Evolutionary conservation across 2,329 filamentous ascomycete species (phyloP).

Genomic region (Neonectria faginata): DNA sequence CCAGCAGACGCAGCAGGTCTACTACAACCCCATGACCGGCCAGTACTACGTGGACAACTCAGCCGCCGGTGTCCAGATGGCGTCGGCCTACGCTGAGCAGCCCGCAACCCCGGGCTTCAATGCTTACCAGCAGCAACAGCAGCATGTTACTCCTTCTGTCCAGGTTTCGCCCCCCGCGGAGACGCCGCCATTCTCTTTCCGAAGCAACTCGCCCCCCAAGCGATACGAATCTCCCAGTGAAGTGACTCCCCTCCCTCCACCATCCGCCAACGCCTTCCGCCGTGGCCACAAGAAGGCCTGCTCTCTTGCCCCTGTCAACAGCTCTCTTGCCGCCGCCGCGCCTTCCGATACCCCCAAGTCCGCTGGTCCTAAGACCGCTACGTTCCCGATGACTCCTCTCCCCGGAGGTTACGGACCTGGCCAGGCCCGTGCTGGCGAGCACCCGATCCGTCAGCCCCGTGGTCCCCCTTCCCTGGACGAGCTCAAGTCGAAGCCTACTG

Average conservation of each 20-base stretch:
- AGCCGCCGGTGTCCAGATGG: conserved; percentile 55
- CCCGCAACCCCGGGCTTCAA: conserved; percentile 52
- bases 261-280: conserved; percentile 91
- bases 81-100: conserved; percentile 58
- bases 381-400: conserved; percentile 82
- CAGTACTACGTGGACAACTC: conserved; percentile 84
- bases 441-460: conserved; percentile 91
- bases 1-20: conserved; percentile 80
- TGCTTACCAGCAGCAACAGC: conserved; percentile 55
- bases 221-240: conserved; percentile 77
- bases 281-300: conserved; percentile 92
- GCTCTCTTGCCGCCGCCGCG: conserved; percentile 57
- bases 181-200: conserved; percentile 61
- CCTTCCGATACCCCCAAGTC: conserved; percentile 64
- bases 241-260: conserved; percentile 79
- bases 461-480: conserved; percentile 94
- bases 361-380: conserved; percentile 80
- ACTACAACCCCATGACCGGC: conserved; percentile 87
- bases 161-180: conserved; percentile 85
- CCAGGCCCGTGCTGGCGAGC: conserved; percentile 91
- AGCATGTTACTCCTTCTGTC: conserved; percentile 74
- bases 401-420: conserved; percentile 92
- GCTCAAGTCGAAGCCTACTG: conserved; percentile 87
- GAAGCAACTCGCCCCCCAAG: conserved; percentile 75
- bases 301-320: conserved; percentile 75